Base-by-base conservation (phyloP, 148 eudicot species). In the Polygonum maritimum region DNA sequence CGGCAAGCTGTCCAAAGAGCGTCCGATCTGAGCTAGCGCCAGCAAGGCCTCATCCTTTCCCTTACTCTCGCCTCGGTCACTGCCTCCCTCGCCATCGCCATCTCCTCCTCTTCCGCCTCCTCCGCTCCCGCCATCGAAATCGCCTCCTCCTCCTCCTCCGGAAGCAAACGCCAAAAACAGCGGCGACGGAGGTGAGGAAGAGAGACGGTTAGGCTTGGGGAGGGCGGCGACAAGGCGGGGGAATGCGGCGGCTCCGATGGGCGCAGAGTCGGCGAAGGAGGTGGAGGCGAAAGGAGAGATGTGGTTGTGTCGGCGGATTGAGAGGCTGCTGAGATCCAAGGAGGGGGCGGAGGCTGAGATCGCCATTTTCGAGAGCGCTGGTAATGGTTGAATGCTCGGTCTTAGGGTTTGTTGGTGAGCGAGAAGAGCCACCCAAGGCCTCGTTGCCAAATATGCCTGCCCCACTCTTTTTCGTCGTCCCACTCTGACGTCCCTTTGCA, bases 1-100 rank as follows among this genome's bases (percentile, higher is more conserved):
- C n/a, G 98, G 98, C 22, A 95, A 57, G 48, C 90, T 90, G 47
- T 92, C 98, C 47, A 95, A 48, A 71, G 84, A 57, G 79, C 94
- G 69, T 78, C 92, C 92, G 12, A 77, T 51, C 79, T 89, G 86
- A 55, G 87, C 87, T 77, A 92, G 38, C 80, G 78, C 85, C 86
- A 95, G 15, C 82, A 95, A 40, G 36, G 87, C 97, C 74, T 88
- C 97, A 26, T 78, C 80, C 86, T 47, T 83, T 38, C 89, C 83
- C 83, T 54, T 79, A 67, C 74, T 38, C 21, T 71, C 85, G 4
- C 73, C 87, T 0, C 51, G 76, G 2, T 47, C 60, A 1, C 54
- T 88, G 0, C 40, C 84, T 0, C 75, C 82, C 0, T 21, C 86
- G 0, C 67, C 83, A 0, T 71, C 80, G 0, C 71, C 88, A 0